A percentile compares a stretch with the other conserved stretches of the same genome.
Conservation (phyloP, 2,329 filamentous ascomycete genomes). For the Pyrenochaeta sp. region DNA sequence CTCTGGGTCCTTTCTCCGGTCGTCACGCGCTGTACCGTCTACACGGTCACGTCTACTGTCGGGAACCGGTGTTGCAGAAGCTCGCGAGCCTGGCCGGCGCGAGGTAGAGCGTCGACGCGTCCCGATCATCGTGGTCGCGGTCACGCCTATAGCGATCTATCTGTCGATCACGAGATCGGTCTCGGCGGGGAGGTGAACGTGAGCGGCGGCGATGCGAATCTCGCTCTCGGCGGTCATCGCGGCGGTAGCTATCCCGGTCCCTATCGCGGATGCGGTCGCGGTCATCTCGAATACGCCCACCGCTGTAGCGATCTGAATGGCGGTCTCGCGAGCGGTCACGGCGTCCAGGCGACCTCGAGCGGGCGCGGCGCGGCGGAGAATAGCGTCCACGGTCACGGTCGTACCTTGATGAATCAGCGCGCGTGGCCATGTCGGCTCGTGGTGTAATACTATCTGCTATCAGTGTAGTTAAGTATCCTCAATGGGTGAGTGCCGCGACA, state of each 20-base stretch:
- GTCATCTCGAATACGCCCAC: slow-evolving; percentile 45
- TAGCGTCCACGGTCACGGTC: slow-evolving; percentile 51
- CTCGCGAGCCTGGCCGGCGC: slow-evolving; percentile 64
- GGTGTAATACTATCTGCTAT: slow-evolving; percentile 33
- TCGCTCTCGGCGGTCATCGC: slow-evolving; percentile 56
- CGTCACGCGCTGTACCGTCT: slow-evolving; percentile 57
- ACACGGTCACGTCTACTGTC: slow-evolving; percentile 31
- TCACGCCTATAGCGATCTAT: slow-evolving; percentile 42
- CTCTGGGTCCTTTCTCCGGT: slow-evolving; percentile 63
- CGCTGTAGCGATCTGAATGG: slow-evolving; percentile 59
- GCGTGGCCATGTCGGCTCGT: slow-evolving; percentile 55
- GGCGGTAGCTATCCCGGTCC: slow-evolving; percentile 31
- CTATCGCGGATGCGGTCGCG: slow-evolving; percentile 57
- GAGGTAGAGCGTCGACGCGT: slow-evolving; percentile 76
- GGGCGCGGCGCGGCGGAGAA: slow-evolving; percentile 44
- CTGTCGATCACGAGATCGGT: slow-evolving; percentile 66
- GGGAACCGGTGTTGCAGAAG: slow-evolving; percentile 65
- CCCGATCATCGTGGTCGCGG: slow-evolving; percentile 72
- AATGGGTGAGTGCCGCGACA: neutral
- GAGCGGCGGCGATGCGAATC: slow-evolving; percentile 26
- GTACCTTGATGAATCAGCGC: slow-evolving; percentile 77
- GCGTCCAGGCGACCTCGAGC: slow-evolving; percentile 67
- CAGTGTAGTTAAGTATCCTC: slow-evolving; percentile 7
- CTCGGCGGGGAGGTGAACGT: slow-evolving; percentile 58
- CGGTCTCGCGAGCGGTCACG: slow-evolving; percentile 27